Conservation (phyloP, 192 early-diverging fungal species). For the Coemansia sp. region DNA sequence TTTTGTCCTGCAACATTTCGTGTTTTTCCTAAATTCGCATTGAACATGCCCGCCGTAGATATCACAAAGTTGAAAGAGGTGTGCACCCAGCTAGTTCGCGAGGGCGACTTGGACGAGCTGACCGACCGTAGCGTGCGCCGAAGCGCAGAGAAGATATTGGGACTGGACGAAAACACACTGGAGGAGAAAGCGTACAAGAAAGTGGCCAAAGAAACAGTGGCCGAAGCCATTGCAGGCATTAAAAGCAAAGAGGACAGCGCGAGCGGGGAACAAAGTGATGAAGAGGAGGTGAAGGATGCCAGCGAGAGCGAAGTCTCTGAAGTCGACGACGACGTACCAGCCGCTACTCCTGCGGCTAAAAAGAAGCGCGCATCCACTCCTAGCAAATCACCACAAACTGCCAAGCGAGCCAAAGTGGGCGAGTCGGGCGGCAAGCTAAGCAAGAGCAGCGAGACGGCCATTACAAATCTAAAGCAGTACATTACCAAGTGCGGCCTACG, state of each 20-base stretch:
- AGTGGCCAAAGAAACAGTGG: constrained; percentile 25
- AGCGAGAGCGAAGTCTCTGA: constrained; percentile 17
- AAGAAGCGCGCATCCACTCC: constrained; percentile 10
- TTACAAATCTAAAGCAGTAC: constrained; percentile 48
- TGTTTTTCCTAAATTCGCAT: background rate
- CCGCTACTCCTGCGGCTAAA: background rate
- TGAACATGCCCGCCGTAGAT: constrained; percentile 19
- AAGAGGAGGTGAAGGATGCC: background rate
- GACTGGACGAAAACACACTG: constrained; percentile 23
- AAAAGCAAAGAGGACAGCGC: background rate
- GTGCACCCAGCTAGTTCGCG: constrained; percentile 28
- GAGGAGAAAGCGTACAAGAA: constrained; percentile 34
- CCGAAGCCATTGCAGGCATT: constrained; percentile 4
- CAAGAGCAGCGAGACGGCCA: constrained; percentile 20
- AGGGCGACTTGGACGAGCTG: constrained; percentile 35
- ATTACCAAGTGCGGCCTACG: constrained; percentile 49
- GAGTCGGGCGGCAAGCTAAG: background rate
- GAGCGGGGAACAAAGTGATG: background rate
- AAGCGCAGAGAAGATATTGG: constrained; percentile 25
- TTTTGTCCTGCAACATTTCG: background rate
- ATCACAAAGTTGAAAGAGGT: constrained; percentile 10
- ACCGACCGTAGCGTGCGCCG: constrained; percentile 37
- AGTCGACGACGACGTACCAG: constrained; percentile 17
- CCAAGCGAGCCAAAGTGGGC: constrained; percentile 17
- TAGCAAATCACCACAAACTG: background rate